These are phyloP conservation scores for Metschnikowia koreensis DNA, from an alignment of 805 yeast genomes.

Conservation along the genomic window DNA sequence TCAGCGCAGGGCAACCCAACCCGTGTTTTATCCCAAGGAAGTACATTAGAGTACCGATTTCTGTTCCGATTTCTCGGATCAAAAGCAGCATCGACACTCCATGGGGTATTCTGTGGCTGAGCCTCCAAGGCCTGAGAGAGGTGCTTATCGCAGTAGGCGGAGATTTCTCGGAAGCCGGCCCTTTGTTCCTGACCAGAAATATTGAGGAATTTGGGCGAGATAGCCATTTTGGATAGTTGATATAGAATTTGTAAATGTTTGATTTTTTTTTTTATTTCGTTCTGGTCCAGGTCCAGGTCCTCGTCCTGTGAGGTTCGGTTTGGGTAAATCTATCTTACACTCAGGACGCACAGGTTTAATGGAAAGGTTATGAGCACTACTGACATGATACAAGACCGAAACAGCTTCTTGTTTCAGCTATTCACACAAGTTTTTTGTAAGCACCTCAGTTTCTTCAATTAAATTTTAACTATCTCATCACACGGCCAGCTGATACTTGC, in stretches of 20 bases:
- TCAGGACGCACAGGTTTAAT: neutral
- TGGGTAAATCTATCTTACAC: neutral
- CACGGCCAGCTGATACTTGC: too few species aligned
- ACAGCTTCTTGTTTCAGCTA: neutral
- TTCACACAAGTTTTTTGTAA: neutral
- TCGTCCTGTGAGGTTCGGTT: neutral
- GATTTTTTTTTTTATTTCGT: neutral
- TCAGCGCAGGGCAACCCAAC: constrained; percentile 34
- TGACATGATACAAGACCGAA: neutral
- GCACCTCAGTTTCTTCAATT: too few species aligned
- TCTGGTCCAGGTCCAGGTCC: neutral
- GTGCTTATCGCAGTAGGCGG: constrained; percentile 8
- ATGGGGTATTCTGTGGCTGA: constrained; percentile 2
- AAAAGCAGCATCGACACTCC: constrained; percentile 13
- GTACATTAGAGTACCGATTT: constrained; percentile 61
- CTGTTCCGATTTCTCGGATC: constrained; percentile 9
- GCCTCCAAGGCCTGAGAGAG: constrained; percentile 13
- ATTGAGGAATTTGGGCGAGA: constrained; percentile 6
- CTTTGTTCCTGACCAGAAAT: constrained; percentile 10
- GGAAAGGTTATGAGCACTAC: constrained; percentile 1
- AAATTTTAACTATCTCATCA: too few species aligned
- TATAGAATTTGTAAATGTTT: neutral
- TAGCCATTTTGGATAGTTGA: neutral
- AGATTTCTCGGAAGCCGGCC: constrained; percentile 10
- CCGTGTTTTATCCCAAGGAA: constrained; percentile 64